Evolutionary conservation across 2,329 filamentous ascomycete genomes (phyloP), one percentile per base, ranked within the genome.

Genomic region (Diaporthe caulivora): DNA sequence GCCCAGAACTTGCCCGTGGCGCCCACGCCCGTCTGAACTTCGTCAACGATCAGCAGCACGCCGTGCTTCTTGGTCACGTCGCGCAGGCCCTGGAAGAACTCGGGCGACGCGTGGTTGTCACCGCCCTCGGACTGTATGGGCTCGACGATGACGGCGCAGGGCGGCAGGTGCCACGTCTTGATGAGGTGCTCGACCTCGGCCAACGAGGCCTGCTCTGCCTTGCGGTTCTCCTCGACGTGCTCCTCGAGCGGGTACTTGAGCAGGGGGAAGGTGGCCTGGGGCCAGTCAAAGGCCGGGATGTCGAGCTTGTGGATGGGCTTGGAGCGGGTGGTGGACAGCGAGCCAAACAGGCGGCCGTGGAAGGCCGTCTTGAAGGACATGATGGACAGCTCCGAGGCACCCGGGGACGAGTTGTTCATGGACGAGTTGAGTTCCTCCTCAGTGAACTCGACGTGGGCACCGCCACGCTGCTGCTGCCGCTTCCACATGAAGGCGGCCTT

Each of bases 401-500:
- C 94, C 17, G 95, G 95, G 8, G 88, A 76, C 80, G 94, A 84
- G 87, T 98, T 98, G 82, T 90, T 87, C 95, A 98, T 97, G 79
- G 90, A 87, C 13, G 91, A 92, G 60, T 86, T 81, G 74, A 95
- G 87, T 83, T 98, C 95, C 79, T 94, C 91, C 69, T 91, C 84
- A 44, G 93, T 94, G 86, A 97, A 97, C 73, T 96, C 94, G 71
- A 92, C 93, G 49, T 92, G 83, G 58, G 90, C 86, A 10, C 94
- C 94, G 77, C 95, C 95, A 75, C 95, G 94, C 84, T 97, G 91
- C 76, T 91, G 88, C 83, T 95, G 93, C 64, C 94, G 92, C 80
- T 93, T 92, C 89, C 93, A 97, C 92, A 98, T 98, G 86, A 98
- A 98, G 65, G 95, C 95, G 11, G 95, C 95, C 86, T 98, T 98